Base-by-base conservation (phyloP, 1,284 basidiomycete genomes). In the Kwoniella shivajii region DNA sequence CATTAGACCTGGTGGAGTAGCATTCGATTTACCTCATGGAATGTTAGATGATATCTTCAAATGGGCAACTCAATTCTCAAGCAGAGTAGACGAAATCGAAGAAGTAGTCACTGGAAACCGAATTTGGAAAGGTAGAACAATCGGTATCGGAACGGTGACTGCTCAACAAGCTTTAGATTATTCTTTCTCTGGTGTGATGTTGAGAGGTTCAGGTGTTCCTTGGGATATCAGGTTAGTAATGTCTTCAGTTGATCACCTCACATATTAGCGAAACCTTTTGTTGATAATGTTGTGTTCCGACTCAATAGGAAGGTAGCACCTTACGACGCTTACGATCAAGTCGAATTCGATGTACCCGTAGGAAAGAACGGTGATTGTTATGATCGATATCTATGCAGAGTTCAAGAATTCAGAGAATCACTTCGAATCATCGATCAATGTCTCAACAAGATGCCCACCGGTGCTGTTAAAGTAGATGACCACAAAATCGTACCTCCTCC, bases 401-500 rank as follows among this genome's bases (percentile, higher is more conserved):
- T 98, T 6, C 93, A 99, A 77, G 95, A 99, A 79, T 96, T 98
- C 88, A 84, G 95, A 68, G 93, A 98, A 83, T 90, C 88, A 59
- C 80, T 99, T 63, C 83, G 86, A 46, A 99, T 99, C 78, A 88
- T 99, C 74, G 82, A 85, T 72, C 90, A 94, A 84, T 95, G 91
- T 75, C 79, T 98, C 66, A 97, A 98, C 84, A 98, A 98, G 82
- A 99, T 99, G 82, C 91, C 95, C 3, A 83, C 87, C 4, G 95
- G 95, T 45, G 92, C 86, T 44, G 80, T 93, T 82, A 98, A 95
- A 81, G 86, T 97, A 30, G 95, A 99, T 74, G 95, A 98, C 81
- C 89, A 97, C 82, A 99, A 98, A 81, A 87, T 98, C 61, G 88
- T 90, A 1, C 92, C 95, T n/a, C 96, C 95, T 38, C 93, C 96